Evolutionary conservation across 345 rosid species (phyloP), one percentile per base, ranked within the genome.

Genomic region (Odontarrhena argentea): DNA sequence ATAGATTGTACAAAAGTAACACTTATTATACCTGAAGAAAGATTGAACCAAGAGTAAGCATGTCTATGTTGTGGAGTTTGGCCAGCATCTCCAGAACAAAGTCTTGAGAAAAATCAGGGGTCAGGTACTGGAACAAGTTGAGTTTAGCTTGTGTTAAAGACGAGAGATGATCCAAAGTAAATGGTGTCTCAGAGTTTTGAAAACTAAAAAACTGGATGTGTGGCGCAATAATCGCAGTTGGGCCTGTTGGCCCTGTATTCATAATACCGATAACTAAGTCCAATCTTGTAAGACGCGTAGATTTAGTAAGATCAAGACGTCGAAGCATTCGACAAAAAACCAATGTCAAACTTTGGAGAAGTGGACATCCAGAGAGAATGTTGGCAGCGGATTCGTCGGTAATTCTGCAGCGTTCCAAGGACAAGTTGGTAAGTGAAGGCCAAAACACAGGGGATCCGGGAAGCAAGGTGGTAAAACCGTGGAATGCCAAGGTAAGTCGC

Each of bases 11-110:
- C 5, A 28, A 28, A 28, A 28, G 5, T 28, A 28, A 4, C 32
- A 4, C 3, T 3, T 28, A 28, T 2, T 5, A 55, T 55, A 55
- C 60, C 60, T 55, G 45, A 36, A 55, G 44, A 55, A 55, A 18
- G 8, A 1, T 10, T 35, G 60, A 4, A 8, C 60, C 45, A 2
- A 36, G 37, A 37, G 60, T 55, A 55, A 37, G 44, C 44, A 13
- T 55, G 30, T 55, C 8, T 15, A 37, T 18, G 44, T 36, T 36
- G n/a, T 55, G 45, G n/a, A 55, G 30, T 8, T 37, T 15, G 15
- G 37, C 10, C 9, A 55, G 9, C 13, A 55, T 36, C 42, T 54
- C 15, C 4, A 14, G 12, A 3, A 2, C 28, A 2, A 55, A 7
- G 13, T 8, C 11, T 11, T 18, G 28, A 55, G 36, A 28, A 55